Conservation (phyloP, 108 stramenopile species). For the Skeletonema grethae region DNA sequence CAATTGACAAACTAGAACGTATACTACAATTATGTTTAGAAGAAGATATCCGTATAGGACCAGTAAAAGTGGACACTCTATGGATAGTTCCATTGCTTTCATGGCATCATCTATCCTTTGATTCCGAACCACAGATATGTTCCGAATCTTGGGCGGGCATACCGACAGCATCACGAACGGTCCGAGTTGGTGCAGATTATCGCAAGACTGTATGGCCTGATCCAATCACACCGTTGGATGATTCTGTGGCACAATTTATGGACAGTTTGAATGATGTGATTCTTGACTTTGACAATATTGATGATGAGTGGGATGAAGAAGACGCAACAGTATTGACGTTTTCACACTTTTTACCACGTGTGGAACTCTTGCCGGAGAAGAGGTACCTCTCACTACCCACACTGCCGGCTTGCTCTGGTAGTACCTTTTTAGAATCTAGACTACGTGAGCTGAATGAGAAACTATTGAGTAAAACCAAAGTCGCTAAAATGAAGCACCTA, state of each 20-base stretch:
- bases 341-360: conserved; percentile 42
- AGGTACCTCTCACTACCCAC: conserved; percentile 42
- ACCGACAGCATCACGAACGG: conserved; percentile 16
- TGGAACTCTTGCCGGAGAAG: conserved; percentile 47
- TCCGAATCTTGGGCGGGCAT: conserved; percentile 36
- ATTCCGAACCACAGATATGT: conserved; percentile 42
- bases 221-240: conserved; percentile 40
- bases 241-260: conserved; percentile 40
- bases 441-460: conserved; percentile 13
- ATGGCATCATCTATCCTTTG: conserved; percentile 47
- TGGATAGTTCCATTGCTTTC: conserved; percentile 43
- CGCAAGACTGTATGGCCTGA: conserved; percentile 35
- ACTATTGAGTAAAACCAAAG: background rate
- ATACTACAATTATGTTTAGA: conserved; percentile 38
- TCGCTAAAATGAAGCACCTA: background rate
- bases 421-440: conserved; percentile 31
- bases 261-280: conserved; percentile 46
- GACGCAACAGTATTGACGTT: conserved; percentile 29
- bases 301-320: background rate
- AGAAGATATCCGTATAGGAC: conserved; percentile 34
- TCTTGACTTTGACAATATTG: conserved; percentile 20
- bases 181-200: conserved; percentile 40
- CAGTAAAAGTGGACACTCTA: conserved; percentile 37
- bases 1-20: conserved; percentile 48
- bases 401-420: conserved; percentile 33